Evolutionary conservation across 2,329 filamentous ascomycete genomes (phyloP).

Genomic region (Ilyonectria sp.): DNA sequence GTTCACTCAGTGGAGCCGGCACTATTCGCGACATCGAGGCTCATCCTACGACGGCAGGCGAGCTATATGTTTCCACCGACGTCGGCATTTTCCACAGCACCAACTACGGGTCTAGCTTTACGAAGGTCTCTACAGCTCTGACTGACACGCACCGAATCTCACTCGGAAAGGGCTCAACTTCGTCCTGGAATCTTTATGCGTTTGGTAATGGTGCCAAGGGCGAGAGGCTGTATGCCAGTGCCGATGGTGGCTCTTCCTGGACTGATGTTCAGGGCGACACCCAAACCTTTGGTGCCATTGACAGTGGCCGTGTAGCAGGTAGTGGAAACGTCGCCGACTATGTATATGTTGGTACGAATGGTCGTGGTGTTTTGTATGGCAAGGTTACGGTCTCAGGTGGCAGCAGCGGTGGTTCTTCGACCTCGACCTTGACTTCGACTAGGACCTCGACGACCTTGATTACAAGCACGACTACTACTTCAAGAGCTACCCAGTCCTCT

Average conservation of each 20-base stretch:
- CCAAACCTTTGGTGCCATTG: conserved; percentile 61
- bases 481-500: neutral
- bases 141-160: conserved; percentile 60
- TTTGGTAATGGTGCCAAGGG: conserved; percentile 62
- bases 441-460: neutral
- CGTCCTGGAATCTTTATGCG: conserved; percentile 63
- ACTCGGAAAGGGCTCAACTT: conserved; percentile 58
- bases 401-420: neutral
- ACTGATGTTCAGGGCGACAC: conserved; percentile 61
- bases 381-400: conserved; percentile 28
- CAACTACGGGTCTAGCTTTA: conserved; percentile 65
- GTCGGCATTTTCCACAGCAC: conserved; percentile 68
- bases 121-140: conserved; percentile 53
- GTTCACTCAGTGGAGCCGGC: conserved; percentile 56
- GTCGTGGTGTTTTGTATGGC: conserved; percentile 60
- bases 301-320: conserved; percentile 58
- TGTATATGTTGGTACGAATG: conserved; percentile 67
- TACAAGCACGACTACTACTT: neutral
- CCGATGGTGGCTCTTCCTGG: conserved; percentile 61
- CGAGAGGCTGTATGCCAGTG: conserved; percentile 61
- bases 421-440: neutral
- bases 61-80: conserved; percentile 72
- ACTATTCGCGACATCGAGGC: conserved; percentile 69
- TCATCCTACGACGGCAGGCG: conserved; percentile 71
- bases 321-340: conserved; percentile 62